These are phyloP conservation scores for Sporothrix globosa DNA, from an alignment of 2,329 filamentous ascomycete genomes.

Conservation along the genomic window DNA sequence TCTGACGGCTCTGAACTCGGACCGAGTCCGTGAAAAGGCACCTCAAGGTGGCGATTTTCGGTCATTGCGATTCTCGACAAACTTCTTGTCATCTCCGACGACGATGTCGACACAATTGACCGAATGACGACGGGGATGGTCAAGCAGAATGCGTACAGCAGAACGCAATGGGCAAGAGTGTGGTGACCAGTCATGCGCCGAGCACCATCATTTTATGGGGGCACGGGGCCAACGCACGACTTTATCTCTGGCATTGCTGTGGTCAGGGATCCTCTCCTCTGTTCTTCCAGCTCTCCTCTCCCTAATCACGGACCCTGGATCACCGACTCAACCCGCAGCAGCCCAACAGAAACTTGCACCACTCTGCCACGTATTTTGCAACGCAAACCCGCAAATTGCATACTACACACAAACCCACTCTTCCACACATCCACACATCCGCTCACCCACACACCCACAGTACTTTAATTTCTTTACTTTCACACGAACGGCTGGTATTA, in stretches of 20 bases:
- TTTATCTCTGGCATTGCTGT: constrained; percentile 14
- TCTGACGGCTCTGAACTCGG: background rate
- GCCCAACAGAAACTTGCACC: background rate
- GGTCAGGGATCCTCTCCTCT: background rate
- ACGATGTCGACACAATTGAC: background rate
- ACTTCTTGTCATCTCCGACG: background rate
- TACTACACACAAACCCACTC: background rate
- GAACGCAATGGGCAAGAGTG: background rate
- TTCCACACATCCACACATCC: background rate
- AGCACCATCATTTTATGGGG: constrained; percentile 19
- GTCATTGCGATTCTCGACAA: background rate
- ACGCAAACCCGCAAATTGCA: constrained; percentile 7
- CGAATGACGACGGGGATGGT: background rate
- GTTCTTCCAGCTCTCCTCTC: background rate
- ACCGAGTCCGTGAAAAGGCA: background rate
- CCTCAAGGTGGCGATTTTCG: background rate
- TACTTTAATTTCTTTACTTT: background rate
- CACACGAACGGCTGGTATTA: background rate
- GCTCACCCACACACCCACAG: background rate
- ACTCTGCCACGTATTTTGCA: background rate
- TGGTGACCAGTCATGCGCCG: constrained; percentile 18
- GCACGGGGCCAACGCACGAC: constrained; percentile 2
- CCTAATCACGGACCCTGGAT: background rate
- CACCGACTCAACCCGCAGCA: background rate
- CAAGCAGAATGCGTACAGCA: background rate